phyloP scores from a whole-genome alignment of 371 early-diverging fungal genomes.

The Mucor mucedo region DNA sequence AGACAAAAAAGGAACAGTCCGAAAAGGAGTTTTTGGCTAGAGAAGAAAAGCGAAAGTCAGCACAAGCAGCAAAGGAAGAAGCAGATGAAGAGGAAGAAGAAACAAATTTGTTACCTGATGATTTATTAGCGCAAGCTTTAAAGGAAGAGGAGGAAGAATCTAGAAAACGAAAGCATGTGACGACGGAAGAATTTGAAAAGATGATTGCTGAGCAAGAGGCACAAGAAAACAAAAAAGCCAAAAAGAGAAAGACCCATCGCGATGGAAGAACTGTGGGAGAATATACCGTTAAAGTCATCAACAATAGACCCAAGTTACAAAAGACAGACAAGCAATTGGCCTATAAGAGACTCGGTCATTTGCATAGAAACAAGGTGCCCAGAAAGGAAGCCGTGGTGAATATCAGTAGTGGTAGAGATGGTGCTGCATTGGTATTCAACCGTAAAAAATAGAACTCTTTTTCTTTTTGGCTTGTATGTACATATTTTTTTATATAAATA shows the following conservation, averaged over 20 bases:
- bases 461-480: background rate
- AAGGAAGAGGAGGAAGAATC: conserved; percentile 45
- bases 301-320: conserved; percentile 45
- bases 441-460: conserved; percentile 27
- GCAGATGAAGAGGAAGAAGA: conserved; percentile 24
- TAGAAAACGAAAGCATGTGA: conserved; percentile 46
- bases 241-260: conserved; percentile 24
- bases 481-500: background rate
- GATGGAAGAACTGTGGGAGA: conserved; percentile 45
- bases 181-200: conserved; percentile 54
- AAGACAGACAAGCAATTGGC: conserved; percentile 31
- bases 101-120: conserved; percentile 34
- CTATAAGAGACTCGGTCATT: conserved; percentile 30
- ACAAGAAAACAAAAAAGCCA: conserved; percentile 38
- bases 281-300: conserved; percentile 56
- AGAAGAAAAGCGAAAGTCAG: conserved; percentile 23
- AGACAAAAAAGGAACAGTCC: conserved; percentile 22
- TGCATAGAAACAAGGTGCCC: conserved; percentile 33
- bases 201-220: conserved; percentile 52
- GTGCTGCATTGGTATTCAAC: conserved; percentile 43
- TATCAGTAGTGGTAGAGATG: conserved; percentile 39
- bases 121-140: conserved; percentile 40
- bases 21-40: conserved; percentile 24
- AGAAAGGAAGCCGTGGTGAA: conserved; percentile 48
- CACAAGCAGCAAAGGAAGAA: conserved; percentile 8